Base-by-base conservation (phyloP, 306 rosid species). In the Glycine latifolia region DNA sequence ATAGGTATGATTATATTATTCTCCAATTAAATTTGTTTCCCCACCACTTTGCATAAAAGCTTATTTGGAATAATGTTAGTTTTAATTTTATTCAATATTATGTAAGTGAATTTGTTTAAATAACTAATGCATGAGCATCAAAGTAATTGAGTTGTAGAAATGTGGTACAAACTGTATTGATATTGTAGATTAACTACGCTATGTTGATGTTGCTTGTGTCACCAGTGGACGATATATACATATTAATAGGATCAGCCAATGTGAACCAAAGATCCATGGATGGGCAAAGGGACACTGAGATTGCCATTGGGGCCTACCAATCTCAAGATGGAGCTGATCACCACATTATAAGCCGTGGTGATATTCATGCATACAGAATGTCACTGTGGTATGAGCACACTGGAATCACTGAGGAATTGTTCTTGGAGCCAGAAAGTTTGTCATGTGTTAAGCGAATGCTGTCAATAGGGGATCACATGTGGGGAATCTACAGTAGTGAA, bases 221-320 rank as follows among this genome's bases (percentile, higher is more conserved):
- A 73, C 58, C 86, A 95, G 99, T 93, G 96, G 99, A 95, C 74
- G 99, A 95, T 77, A 46, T 87, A 67, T 95, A 95, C 88, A 78
- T 95, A 59, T 6, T 95, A 72, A 91, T 95, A 78, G 99, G 99
- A 87, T 95, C 99, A 5, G 98, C 99, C 12, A 95, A 95, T 81
- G 91, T 95, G 82, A 95, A 95, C 90, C 99, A 93, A 47, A 81
- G 99, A 76, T 95, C 99, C 16, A 93, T 95, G 99, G 99, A 93
- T 15, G 99, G 99, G 12, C 76, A 85, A 75, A 83, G 99, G 63
- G 99, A 95, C 88, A 91, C 98, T 0, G 98, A 95, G 80, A 95
- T 95, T 9, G 99, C 96, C 8, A 90, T 95, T 58, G 98, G 99
- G 46, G 91, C 94, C 81, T 89, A 91, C 81, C 96, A 93, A 55